Evolutionary conservation across 2,329 filamentous ascomycete genomes (phyloP), one percentile per base, ranked within the genome.

Genomic region (Claviceps sp.): DNA sequence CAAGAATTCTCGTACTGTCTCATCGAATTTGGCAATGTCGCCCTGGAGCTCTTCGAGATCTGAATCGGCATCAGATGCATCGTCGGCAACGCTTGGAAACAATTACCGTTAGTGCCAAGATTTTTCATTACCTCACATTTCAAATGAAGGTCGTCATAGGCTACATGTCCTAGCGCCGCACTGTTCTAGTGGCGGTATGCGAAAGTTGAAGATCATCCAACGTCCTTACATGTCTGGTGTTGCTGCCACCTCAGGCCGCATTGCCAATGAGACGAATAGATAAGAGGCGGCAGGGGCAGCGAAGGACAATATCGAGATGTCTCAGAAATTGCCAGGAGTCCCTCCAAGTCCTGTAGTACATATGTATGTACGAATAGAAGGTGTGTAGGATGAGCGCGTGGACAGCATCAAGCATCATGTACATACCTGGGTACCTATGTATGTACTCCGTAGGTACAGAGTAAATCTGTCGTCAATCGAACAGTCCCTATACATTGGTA

Each of bases 11-110:
- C 67, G 62, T 7, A 72, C 70, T 3, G 70, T 67, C 54, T 69
- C 64, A 48, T 73, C 69, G 52, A 67, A 68, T 52, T 65, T 72
- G 47, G 66, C 68, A 50, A 72, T 73, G 45, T 73, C 70, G 14
- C 64, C 65, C 50, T 70, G 63, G 8, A 73, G 62, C 57, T 72
- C 69, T 54, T 72, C 67, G n/a, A 70, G 59, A 51, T 73, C 70
- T 16, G 70, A 73, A 52, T 73, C 70, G 20, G 66, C 68, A 52
- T 72, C 70, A 11, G 70, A 72, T 5, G 61, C 59, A 37, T 63
- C 59, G 24, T 60, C 63, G 30, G 53, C 50, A 26, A 56, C 46
- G 22, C 58, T 62, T 37, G 20, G 26, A 3, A 5, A 26, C n/a
- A n/a, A 13, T 40, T 24, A 0, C 13, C 11, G 44, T 60, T 43